Conservation (phyloP, 371 early-diverging fungal genomes). For the Capniomyces stellatus region DNA sequence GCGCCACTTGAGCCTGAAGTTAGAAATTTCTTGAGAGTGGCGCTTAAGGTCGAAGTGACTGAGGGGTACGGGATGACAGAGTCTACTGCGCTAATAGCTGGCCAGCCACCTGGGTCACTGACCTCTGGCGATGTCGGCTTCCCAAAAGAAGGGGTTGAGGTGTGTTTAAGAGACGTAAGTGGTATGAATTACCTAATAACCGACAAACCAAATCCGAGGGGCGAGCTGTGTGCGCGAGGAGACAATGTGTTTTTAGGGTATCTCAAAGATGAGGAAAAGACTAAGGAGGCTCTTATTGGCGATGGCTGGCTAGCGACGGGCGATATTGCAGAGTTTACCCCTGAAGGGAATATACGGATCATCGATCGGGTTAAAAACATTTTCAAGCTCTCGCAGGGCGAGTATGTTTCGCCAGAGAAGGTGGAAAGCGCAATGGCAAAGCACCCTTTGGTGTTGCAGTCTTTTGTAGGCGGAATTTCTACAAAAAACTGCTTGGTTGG, state of each 20-base stretch:
- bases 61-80: constrained; percentile 97
- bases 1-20: constrained; percentile 81
- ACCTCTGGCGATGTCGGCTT: constrained; percentile 71
- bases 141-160: constrained; percentile 48
- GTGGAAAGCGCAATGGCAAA: constrained; percentile 66
- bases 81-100: constrained; percentile 46
- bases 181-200: constrained; percentile 70
- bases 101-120: constrained; percentile 35
- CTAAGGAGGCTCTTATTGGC: constrained; percentile 49
- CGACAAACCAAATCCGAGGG: constrained; percentile 75
- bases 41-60: constrained; percentile 60
- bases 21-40: constrained; percentile 69
- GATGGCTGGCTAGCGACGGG: constrained; percentile 90
- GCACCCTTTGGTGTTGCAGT: constrained; percentile 49
- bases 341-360: constrained; percentile 49
- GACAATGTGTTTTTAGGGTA: constrained; percentile 66
- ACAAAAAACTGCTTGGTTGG: constrained; percentile 58
- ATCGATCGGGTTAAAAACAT: constrained; percentile 96
- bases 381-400: constrained; percentile 94
- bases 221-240: constrained; percentile 88
- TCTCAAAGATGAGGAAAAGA: constrained; percentile 71
- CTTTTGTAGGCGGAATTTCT: constrained; percentile 79
- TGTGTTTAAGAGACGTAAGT: constrained; percentile 81
- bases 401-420: constrained; percentile 97
- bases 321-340: constrained; percentile 79